Evolutionary conservation across 129 eudicot species (phyloP).

Genomic region (carrot (Daucus carota)): DNA sequence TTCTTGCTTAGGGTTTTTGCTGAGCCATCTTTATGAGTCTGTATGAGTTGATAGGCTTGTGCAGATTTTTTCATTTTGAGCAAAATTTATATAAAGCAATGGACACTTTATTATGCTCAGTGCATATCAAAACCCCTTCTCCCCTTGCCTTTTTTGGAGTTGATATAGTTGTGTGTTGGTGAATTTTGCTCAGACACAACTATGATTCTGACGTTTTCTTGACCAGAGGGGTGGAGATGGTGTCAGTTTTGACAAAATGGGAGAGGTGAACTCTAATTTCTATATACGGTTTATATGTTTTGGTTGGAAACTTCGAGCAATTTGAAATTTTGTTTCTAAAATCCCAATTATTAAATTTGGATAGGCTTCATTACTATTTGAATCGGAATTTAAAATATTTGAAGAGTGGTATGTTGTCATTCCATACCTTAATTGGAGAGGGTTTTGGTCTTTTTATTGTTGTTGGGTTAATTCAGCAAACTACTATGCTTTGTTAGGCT

Average conservation of each 20-base stretch:
- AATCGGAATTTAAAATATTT: background rate
- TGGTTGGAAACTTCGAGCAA: background rate
- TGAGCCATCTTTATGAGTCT: too few relatives aligned
- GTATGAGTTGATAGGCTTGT: background rate
- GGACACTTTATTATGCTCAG: too few relatives aligned
- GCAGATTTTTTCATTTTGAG: background rate
- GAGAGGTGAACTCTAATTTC: background rate
- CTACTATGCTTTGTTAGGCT: background rate
- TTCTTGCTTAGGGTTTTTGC: background rate
- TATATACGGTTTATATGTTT: too few relatives aligned
- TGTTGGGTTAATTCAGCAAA: background rate
- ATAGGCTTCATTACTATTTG: background rate
- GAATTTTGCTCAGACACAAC: background rate
- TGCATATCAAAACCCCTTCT: background rate
- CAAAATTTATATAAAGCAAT: too few relatives aligned
- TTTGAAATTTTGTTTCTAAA: background rate
- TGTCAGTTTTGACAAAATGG: background rate
- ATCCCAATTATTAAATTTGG: background rate
- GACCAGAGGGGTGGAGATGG: too few relatives aligned
- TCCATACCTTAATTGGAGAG: background rate
- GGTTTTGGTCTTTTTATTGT: background rate
- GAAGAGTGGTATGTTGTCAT: background rate
- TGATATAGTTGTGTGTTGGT: background rate
- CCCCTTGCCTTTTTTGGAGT: background rate
- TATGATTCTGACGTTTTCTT: too few relatives aligned